Evolutionary conservation across 2,329 filamentous ascomycete genomes (phyloP).

Genomic region (Ophiostoma triangulosporum): DNA sequence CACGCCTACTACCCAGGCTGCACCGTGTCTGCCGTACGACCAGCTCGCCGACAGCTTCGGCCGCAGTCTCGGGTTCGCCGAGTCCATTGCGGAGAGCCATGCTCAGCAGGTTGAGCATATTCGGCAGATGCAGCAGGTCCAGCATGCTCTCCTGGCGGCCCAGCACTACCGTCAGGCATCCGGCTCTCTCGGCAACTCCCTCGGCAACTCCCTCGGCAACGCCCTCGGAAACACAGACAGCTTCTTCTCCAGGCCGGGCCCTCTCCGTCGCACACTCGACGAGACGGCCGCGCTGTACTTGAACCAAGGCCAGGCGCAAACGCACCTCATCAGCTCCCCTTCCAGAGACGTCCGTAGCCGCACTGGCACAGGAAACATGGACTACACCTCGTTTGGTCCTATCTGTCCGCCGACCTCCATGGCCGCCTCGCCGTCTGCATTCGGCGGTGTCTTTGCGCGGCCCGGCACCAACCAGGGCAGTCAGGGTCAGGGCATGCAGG

Average conservation of each 20-base stretch:
- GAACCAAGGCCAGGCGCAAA: not conserved
- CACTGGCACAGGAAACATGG: too few relatives aligned
- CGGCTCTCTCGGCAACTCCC: not conserved
- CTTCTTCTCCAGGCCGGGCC: too few relatives aligned
- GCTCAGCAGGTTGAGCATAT: not conserved
- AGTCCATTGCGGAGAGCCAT: not conserved
- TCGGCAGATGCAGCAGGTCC: not conserved
- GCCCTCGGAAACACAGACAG: too few relatives aligned
- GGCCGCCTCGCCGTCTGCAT: not conserved
- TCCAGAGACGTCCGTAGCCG: too few relatives aligned
- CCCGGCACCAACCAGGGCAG: too few relatives aligned
- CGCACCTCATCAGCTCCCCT: not conserved
- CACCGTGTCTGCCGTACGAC: not conserved
- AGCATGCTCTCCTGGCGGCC: not conserved
- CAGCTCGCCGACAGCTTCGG: slow-evolving; percentile 1
- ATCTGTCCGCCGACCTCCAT: not conserved
- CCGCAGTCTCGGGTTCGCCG: not conserved
- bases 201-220: not conserved
- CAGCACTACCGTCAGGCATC: not conserved
- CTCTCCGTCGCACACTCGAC: not conserved
- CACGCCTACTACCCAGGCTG: not conserved
- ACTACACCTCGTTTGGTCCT: not conserved
- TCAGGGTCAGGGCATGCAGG: too few relatives aligned
- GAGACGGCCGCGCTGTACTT: too few relatives aligned
- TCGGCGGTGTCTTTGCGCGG: not conserved